Conservation (phyloP, 345 rosid genomes). For the Passiflora organensis region DNA sequence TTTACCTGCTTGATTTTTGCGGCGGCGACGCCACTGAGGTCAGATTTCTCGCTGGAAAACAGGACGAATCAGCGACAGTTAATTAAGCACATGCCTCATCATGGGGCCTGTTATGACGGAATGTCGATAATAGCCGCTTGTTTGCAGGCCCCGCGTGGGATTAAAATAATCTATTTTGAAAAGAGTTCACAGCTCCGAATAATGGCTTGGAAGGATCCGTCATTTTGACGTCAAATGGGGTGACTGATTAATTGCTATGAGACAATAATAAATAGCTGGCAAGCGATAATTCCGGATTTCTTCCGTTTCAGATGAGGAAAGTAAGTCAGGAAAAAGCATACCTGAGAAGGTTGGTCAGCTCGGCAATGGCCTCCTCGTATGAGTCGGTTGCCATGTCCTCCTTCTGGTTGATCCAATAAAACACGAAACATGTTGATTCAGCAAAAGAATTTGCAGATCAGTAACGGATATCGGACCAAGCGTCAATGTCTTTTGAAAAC, state of each 20-base stretch:
- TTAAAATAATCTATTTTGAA: background rate
- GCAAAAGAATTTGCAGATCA: background rate
- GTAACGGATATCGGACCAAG: no score
- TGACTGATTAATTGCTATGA: background rate
- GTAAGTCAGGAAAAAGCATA: constrained; percentile 13
- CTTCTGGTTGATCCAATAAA: constrained; percentile 7
- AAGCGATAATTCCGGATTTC: no score
- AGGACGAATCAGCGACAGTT: background rate
- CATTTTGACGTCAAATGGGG: background rate
- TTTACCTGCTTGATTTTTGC: constrained; percentile 73
- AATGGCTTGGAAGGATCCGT: background rate
- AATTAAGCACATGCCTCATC: background rate
- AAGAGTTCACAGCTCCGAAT: background rate
- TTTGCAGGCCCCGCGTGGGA: background rate
- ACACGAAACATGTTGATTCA: background rate
- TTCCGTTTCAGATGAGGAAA: no score
- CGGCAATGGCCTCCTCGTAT: constrained; percentile 76
- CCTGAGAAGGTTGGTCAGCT: constrained; percentile 78
- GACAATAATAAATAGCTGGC: background rate
- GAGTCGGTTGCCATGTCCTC: constrained; percentile 52
- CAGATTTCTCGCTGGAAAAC: constrained; percentile 50
- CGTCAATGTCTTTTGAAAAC: no score
- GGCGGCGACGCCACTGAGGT: constrained; percentile 68
- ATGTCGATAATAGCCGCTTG: background rate
- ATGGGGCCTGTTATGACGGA: background rate